Base-by-base conservation (phyloP, 495 filamentous ascomycete species). In the Penicillium lagena region DNA sequence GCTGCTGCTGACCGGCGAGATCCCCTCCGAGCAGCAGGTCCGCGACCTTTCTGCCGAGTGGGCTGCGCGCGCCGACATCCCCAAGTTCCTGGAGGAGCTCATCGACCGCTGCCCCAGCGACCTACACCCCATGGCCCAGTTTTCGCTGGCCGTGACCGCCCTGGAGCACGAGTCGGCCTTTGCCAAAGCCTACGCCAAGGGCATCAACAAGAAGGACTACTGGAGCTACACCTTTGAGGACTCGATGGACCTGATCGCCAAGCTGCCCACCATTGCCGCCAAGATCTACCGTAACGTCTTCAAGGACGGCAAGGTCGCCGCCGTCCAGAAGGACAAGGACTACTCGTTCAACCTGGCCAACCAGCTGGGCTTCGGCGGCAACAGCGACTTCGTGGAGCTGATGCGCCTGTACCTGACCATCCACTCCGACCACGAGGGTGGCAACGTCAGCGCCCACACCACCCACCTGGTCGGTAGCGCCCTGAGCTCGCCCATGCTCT, bases 241-340 rank as follows among this genome's bases (percentile, higher is more conserved):
- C 75, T 95, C 90, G 45, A 97, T 98, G 93, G 90, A 98, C 75
- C 77, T 97, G 64, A 97, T 98, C 69, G 94, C 93, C 67, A 98
- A 97, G 83, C 87, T 98, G 52, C 93, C 93, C 58, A 96, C 89
- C 64, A 96, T 98, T 58, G 94, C 93, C 45, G 76, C 94, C 43
- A 86, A 87, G 75, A 97, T 98, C 79, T 98, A 98, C 83, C 91
- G 91, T 72, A 98, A 98, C 67, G 84, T 97, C 63, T 98, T 89
- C 87, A 95, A 96, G 78, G 94, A 95, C 65, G 93, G 93, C 75
- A 97, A 97, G 81, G 93, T 98, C 50, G 85, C 88, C 35, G 59
- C 90, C 32, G 81, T 96, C 58, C 82, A 97, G 78, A 89, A 93
- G 77, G 91, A 97, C 75, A 89, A 96, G 87, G 93, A 98, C 60